A percentile compares a stretch with the other conserved stretches of the same genome.
These are phyloP conservation scores for Diospyros kaki DNA, from an alignment of 148 eudicot species.

Conservation along the genomic window DNA sequence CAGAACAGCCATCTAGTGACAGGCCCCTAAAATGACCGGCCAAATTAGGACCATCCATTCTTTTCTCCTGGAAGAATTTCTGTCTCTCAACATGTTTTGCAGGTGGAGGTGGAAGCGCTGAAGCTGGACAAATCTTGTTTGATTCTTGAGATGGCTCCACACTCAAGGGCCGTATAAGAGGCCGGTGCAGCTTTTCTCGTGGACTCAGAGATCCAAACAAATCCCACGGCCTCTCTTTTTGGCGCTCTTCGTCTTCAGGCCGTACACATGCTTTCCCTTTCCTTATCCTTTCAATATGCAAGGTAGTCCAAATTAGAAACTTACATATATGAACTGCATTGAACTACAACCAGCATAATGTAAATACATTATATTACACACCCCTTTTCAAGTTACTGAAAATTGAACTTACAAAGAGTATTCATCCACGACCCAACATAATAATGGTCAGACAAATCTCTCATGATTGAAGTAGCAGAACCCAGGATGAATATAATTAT, in stretches of 20 bases:
- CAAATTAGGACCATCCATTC: slow-evolving; percentile 47
- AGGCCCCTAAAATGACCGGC: slow-evolving; percentile 75
- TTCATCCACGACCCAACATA: neutral
- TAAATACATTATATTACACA: neutral
- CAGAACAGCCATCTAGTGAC: slow-evolving; percentile 25
- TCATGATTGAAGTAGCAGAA: neutral
- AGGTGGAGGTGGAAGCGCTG: slow-evolving; percentile 87
- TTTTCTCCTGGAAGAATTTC: slow-evolving; percentile 86
- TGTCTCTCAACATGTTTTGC: slow-evolving; percentile 88
- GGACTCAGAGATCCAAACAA: slow-evolving; percentile 37
- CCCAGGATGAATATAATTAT: neutral
- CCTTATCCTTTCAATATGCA: slow-evolving; percentile 47
- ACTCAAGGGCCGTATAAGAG: slow-evolving; percentile 48
- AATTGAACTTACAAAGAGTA: neutral
- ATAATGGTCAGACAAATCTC: neutral
- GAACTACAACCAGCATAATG: neutral
- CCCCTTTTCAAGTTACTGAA: neutral
- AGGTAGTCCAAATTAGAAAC: slow-evolving; percentile 2
- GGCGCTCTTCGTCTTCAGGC: slow-evolving; percentile 60
- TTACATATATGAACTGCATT: neutral
- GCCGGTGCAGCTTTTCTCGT: slow-evolving; percentile 47
- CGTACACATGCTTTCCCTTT: slow-evolving; percentile 85
- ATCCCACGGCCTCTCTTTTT: slow-evolving; percentile 38
- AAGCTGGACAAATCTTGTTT: slow-evolving; percentile 30
- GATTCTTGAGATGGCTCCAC: slow-evolving; percentile 36